Base-by-base conservation (phyloP, 306 rosid species). In the Rosa persica region DNA sequence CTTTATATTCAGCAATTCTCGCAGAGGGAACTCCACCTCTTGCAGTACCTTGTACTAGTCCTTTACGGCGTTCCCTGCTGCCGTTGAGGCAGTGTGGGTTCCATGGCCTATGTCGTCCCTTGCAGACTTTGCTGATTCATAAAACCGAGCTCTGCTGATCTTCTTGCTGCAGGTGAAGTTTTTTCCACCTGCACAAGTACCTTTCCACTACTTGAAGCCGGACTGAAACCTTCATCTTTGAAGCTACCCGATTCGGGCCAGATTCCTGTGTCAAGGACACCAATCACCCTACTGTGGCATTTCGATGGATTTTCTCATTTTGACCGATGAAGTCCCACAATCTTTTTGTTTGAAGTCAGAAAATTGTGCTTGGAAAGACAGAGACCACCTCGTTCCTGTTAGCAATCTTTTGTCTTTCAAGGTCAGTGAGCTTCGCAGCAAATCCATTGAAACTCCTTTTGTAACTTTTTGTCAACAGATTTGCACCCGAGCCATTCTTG, bases 21-120 rank as follows among this genome's bases (percentile, higher is more conserved):
- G 11, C 43, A 23, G 52, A 68, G 10, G 36, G 73, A 8, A 68
- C 73, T 17, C 73, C 73, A 42, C 73, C 73, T 68, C 34, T 40
- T 0, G 89, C 79, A 25, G 65, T 74, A 3, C 85, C 89, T 0
- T n/a, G 12, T 5, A 38, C 86, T 12, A 62, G 43, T 0, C n/a
- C 0, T 8, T 39, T 5, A 86, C 79, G 1, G 25, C 8, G 1
- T 73, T 74, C 13, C 90, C 93, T 0, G 88, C 88, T 1, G 91
- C 93, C 0, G 87, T 89, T 12, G 90, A 89, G 17, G 93, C 78
- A 9, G 89, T 87, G 67, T 89, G 90, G 0, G 90, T 42, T 11
- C 93, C 93, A 55, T 89, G 90, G 8, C 93, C 93, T 23, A 81
- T 81, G 2, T 89, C 81, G 36, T 89, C 93, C 40, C 86, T 78